phyloP scores from a whole-genome alignment of 1,139 yeast species.

The Williopsis jadinii region DNA sequence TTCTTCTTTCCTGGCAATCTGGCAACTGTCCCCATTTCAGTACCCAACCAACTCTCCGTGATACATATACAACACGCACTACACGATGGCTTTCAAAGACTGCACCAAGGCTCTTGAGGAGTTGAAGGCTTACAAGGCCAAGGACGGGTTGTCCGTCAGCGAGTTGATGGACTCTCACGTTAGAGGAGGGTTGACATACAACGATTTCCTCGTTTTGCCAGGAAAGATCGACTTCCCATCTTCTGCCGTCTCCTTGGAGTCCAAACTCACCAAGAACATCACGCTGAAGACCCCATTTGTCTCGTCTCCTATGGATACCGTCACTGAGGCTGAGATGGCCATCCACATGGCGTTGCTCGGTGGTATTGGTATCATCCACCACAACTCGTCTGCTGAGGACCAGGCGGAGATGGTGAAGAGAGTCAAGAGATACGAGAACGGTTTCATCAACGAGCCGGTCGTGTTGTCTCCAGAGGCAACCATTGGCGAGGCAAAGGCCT shows the following conservation, averaged over 20 bases:
- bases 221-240: constrained; percentile 92
- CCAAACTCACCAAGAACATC: constrained; percentile 86
- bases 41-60: constrained; percentile 2
- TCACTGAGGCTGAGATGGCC: constrained; percentile 96
- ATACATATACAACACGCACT: neutral
- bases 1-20: constrained; percentile 24
- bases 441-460: constrained; percentile 92
- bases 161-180: constrained; percentile 82
- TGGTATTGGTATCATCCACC: constrained; percentile 98
- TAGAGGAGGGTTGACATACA: constrained; percentile 96
- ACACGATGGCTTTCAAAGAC: constrained; percentile 34
- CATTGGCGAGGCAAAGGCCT: constrained; percentile 71
- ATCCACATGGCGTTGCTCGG: constrained; percentile 97
- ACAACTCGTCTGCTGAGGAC: constrained; percentile 92
- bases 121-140: constrained; percentile 56
- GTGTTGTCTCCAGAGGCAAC: constrained; percentile 71
- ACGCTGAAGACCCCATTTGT: constrained; percentile 90
- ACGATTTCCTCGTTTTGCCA: constrained; percentile 91
- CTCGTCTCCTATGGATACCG: constrained; percentile 99
- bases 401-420: constrained; percentile 98
- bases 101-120: constrained; percentile 60
- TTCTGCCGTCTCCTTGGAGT: constrained; percentile 65
- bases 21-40: constrained; percentile 19
- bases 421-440: constrained; percentile 96
- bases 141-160: constrained; percentile 82